phyloP scores from a whole-genome alignment of 257 asterid genomes.

The Ilex aquifolium region DNA sequence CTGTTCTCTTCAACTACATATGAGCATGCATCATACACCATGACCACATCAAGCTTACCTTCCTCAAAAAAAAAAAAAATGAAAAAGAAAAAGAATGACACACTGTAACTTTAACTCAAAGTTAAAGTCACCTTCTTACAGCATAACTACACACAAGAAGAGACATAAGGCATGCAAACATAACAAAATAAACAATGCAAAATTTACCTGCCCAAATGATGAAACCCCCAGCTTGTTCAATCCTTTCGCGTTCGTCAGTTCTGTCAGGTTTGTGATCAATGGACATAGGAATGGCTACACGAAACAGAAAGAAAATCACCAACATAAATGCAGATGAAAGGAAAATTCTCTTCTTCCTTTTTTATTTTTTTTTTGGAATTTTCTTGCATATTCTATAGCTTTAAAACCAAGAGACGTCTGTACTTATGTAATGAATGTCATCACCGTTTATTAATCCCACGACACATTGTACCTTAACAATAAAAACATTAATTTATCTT shows the following conservation, averaged over 20 bases:
- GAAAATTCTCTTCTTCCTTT: background rate
- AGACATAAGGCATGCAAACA: background rate
- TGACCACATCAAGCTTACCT: no score
- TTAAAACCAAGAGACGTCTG: background rate
- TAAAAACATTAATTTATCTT: no score
- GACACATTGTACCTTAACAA: no score
- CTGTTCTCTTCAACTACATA: no score
- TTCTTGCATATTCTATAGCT: background rate
- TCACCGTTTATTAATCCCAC: no score
- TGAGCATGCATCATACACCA: no score
- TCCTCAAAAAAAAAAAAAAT: no score
- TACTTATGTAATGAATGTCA: background rate
- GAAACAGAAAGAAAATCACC: constrained; percentile 7
- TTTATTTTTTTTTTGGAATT: background rate
- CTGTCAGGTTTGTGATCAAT: constrained; percentile 83
- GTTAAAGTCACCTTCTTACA: no score
- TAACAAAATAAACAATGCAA: background rate
- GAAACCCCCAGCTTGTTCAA: constrained; percentile 84
- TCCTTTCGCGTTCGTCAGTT: constrained; percentile 80
- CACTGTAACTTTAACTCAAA: no score
- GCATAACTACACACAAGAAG: no score
- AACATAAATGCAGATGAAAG: constrained; percentile 1
- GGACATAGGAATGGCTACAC: constrained; percentile 70
- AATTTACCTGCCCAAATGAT: constrained; percentile 70
- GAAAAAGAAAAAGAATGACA: no score